Evolutionary conservation across 345 rosid species (phyloP), one percentile per base, ranked within the genome.

Genomic region (Moricandia arvensis): DNA sequence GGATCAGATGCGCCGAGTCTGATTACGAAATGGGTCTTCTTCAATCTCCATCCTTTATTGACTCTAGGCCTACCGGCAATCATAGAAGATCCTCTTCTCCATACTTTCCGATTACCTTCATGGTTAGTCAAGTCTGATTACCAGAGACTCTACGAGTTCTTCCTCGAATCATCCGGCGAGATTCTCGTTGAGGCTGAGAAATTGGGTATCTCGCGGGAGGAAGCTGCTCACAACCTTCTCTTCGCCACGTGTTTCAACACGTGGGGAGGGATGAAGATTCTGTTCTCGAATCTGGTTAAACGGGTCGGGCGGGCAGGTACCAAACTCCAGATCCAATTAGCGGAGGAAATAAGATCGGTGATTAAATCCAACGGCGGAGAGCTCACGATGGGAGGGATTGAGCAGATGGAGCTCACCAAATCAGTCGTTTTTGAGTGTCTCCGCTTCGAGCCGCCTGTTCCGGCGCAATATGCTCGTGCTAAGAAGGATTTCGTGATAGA

Each of bases 161-260:
- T 94, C 87, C 12, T 41, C 62, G 81, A 86, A 17, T 63, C 87
- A 2, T 67, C 93, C 3, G 89, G 89, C 4, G 69, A 71, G 5
- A 58, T 91, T n/a, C 93, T 86, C 27, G 88, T 77, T 10, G 95
- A 91, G 60, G 98, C 96, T 4, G 93, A 87, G 73, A 77, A 68
- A 12, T 11, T 86, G 61, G 96, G 93, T 3, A 73, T 94, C 63
- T 86, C 97, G 2, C 70, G 89, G 5, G 98, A 90, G 13, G 97
- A 94, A 76, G 96, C 97, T 0, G 79, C 88, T 73, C 96, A 94
- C 77, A 94, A 94, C 66, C 77, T 94, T 13, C 43, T 91, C 31
- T 94, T 94, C 82, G 79, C 91, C 73, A 87, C 96, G 17, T 93
- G 98, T 80, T 94, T 94, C 64, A 94, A 94, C 73, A 80, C 97